phyloP scores from a whole-genome alignment of 2,329 filamentous ascomycete genomes.

The Diaporthe australafricana region DNA sequence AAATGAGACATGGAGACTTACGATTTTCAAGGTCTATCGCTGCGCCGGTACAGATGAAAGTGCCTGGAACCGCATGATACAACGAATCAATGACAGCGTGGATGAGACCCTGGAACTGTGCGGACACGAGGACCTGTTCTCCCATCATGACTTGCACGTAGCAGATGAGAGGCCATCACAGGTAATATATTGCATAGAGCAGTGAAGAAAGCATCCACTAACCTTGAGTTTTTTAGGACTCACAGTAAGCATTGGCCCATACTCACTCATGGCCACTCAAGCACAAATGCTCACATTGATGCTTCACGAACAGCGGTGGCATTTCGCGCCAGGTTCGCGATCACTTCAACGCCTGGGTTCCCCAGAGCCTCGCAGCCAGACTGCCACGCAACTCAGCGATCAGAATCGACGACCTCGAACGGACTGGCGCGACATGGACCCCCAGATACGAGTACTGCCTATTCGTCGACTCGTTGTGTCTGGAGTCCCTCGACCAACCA shows the following conservation, averaged over 20 bases:
- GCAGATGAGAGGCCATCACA: neutral
- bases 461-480: neutral
- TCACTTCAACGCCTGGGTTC: neutral
- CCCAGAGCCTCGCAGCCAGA: neutral
- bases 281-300: neutral
- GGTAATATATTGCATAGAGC: neutral
- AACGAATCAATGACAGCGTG: neutral
- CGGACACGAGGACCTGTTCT: neutral
- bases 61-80: neutral
- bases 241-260: neutral
- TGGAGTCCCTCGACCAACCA: slow-evolving; percentile 1
- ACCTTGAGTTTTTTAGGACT: neutral
- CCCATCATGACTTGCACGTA: neutral
- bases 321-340: neutral
- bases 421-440: neutral
- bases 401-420: neutral
- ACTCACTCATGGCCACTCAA: neutral
- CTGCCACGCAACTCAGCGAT: neutral
- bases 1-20: neutral
- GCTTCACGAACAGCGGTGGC: neutral
- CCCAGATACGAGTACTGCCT: neutral
- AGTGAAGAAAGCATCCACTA: neutral
- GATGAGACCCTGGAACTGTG: neutral
- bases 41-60: neutral
- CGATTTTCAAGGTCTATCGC: neutral